These are phyloP conservation scores for Didymella glomerata DNA, from an alignment of 2,329 filamentous ascomycete species.

Conservation along the genomic window DNA sequence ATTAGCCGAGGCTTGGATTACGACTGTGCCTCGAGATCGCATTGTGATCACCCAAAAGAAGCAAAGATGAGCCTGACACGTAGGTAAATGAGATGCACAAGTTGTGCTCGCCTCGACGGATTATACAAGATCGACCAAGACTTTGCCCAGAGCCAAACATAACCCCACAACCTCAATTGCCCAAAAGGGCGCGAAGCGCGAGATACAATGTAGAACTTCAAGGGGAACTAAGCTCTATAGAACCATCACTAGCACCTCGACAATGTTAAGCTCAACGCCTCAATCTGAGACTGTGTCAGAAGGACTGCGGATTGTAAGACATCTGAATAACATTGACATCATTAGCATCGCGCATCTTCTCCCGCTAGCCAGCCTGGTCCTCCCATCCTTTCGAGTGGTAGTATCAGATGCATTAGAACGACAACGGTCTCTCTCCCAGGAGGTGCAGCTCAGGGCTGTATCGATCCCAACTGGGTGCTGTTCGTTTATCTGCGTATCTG, in stretches of 20 bases:
- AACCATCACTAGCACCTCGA: background rate
- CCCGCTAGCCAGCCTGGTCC: background rate
- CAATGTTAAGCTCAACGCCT: background rate
- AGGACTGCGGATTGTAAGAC: background rate
- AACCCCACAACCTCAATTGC: background rate
- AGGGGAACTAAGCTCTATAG: background rate
- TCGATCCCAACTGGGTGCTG: constrained; percentile 63
- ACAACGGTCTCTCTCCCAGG: constrained; percentile 14
- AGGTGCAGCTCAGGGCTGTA: constrained; percentile 48
- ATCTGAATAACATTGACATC: background rate
- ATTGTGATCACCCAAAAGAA: background rate
- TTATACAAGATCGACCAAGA: background rate
- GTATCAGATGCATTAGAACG: background rate
- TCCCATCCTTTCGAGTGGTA: background rate
- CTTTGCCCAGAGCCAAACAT: background rate
- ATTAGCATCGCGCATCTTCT: background rate
- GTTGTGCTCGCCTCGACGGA: background rate
- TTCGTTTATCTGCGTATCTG: constrained; percentile 63
- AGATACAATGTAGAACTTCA: background rate
- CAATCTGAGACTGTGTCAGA: background rate
- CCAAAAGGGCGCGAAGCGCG: background rate
- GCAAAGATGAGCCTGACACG: background rate
- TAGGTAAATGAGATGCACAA: background rate
- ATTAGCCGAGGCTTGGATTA: constrained; percentile 7
- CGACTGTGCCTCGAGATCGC: constrained; percentile 4